Base-by-base conservation (phyloP, 2,329 filamentous ascomycete species). In the Ustulina deusta region DNA sequence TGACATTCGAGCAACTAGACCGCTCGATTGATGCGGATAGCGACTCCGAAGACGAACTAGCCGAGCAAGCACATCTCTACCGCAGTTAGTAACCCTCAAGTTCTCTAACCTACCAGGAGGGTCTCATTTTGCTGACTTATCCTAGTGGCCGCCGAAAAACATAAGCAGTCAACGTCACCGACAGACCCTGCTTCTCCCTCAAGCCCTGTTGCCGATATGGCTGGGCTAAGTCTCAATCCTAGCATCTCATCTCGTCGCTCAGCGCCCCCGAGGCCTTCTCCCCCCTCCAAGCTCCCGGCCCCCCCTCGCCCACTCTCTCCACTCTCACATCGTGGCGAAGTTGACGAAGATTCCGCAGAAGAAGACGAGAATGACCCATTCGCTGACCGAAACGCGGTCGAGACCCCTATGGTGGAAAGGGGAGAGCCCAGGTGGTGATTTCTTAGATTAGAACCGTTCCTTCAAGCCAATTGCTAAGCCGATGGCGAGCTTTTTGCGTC, bases 1-100 rank as follows among this genome's bases (percentile, higher is more conserved):
- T 97, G 88, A 92, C 94, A 0, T 99, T 94, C 76, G 95, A 98
- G 80, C 93, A 97, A 74, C 88, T 98, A 70, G 95, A 99, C 77
- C 90, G 91, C 68, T 94, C 92, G 55, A 92, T 95, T 70, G 91
- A 93, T 71, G 89, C 89, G 6, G 90, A 92, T 76, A 91, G 89
- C 72, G 89, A 92, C 78, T 91, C 89, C 1, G 89, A 91, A 65
- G 89, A 91, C 69, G 91, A 88, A 73, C 78, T 88, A 46, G 88
- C 90, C 51, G 88, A 91, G 75, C 89, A 91, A 78, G 88, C 89
- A 40, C 87, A 89, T 74, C 81, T 88, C 25, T 91, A 90, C 73
- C 83, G 86, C 72, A 88, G 87, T 89, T 82, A 74, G 81, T 78
- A 32, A 15, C 25, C 10, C 59, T 25, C 32, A 44, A 44, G 3